Evolutionary conservation across 2,329 filamentous ascomycete species (phyloP).

Genomic region (Byssochlamys sp.): DNA sequence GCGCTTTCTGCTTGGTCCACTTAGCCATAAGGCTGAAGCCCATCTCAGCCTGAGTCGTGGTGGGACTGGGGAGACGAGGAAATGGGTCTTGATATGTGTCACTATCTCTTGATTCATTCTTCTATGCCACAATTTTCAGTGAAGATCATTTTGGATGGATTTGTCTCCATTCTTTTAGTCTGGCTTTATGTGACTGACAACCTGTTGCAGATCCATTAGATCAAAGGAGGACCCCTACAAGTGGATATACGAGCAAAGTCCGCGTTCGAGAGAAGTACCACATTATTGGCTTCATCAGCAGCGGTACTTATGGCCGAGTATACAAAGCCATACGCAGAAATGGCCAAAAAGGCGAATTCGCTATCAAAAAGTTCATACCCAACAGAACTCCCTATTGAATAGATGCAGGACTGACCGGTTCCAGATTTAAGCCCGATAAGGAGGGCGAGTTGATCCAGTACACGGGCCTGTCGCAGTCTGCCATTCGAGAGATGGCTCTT

Average conservation of each 20-base stretch:
- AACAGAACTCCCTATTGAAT: background rate
- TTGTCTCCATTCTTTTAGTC: constrained; percentile 4
- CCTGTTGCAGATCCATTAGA: constrained; percentile 25
- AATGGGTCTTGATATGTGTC: background rate
- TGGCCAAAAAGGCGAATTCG: constrained; percentile 70
- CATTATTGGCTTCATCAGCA: constrained; percentile 95
- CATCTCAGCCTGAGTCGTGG: background rate
- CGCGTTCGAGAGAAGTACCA: constrained; percentile 88
- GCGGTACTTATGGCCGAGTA: constrained; percentile 91
- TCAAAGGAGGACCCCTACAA: constrained; percentile 34
- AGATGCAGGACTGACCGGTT: constrained; percentile 8
- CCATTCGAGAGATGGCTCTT: constrained; percentile 91
- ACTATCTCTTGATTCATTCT: background rate
- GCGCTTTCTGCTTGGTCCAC: background rate
- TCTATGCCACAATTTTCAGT: background rate
- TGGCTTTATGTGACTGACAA: constrained; percentile 15
- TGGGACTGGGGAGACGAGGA: background rate
- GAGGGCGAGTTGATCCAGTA: constrained; percentile 91
- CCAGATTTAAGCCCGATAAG: constrained; percentile 86
- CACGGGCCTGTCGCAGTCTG: constrained; percentile 93
- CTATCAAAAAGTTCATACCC: constrained; percentile 77
- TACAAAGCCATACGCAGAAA: constrained; percentile 83
- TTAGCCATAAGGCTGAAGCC: background rate
- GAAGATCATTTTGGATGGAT: constrained; percentile 5
- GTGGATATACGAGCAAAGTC: constrained; percentile 60